phyloP scores from a whole-genome alignment of 1,284 basidiomycete genomes.

The Apiotrichum gamsii region DNA sequence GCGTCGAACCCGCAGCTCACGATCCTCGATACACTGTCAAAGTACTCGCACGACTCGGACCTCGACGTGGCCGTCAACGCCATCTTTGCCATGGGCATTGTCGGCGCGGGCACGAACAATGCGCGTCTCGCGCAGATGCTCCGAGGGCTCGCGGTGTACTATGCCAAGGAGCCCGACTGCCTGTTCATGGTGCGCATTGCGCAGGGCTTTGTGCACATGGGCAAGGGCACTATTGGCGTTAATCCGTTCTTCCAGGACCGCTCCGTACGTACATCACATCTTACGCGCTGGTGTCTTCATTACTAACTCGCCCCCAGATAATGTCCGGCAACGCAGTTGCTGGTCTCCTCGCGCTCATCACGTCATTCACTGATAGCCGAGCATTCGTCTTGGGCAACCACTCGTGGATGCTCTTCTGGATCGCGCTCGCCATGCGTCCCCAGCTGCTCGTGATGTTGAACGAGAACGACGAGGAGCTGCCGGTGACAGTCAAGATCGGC shows the following conservation, averaged over 20 bases:
- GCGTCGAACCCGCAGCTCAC: constrained; percentile 94
- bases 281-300: too few relatives aligned
- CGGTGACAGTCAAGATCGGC: constrained; percentile 91
- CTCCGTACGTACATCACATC: too few relatives aligned
- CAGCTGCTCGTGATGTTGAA: constrained; percentile 96
- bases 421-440: constrained; percentile 93
- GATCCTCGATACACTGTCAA: constrained; percentile 96
- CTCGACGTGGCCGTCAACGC: constrained; percentile 92
- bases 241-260: constrained; percentile 97
- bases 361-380: constrained; percentile 90
- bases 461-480: constrained; percentile 75
- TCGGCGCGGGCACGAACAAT: constrained; percentile 97
- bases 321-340: constrained; percentile 86
- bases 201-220: constrained; percentile 96
- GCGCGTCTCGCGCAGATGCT: constrained; percentile 97
- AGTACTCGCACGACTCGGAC: constrained; percentile 98
- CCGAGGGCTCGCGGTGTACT: constrained; percentile 91
- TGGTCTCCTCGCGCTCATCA: constrained; percentile 80
- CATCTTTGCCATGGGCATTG: constrained; percentile 97
- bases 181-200: constrained; percentile 95
- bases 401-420: constrained; percentile 98
- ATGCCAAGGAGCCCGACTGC: constrained; percentile 94
- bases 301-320: too few relatives aligned
- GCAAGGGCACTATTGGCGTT: constrained; percentile 96
- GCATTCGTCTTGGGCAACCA: constrained; percentile 86